phyloP scores from a whole-genome alignment of 2,329 filamentous ascomycete species.

The Aspergillus brunneoviolaceus region DNA sequence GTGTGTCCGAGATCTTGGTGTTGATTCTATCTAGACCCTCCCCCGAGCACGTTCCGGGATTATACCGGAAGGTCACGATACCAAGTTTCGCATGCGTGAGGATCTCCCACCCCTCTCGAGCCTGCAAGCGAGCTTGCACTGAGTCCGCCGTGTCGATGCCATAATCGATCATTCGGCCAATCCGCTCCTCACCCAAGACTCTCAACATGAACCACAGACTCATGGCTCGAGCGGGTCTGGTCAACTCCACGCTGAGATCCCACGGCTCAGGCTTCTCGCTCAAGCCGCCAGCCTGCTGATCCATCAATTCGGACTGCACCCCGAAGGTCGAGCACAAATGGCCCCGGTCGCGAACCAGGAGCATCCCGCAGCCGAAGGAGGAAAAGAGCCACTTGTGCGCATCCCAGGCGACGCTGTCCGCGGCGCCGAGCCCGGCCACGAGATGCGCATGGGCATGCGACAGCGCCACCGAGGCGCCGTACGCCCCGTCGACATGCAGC shows the following conservation, averaged over 20 bases:
- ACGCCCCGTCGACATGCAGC: conserved; percentile 27
- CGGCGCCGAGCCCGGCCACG: conserved; percentile 13
- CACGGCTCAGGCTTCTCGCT: conserved; percentile 15
- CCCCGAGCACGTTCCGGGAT: neutral
- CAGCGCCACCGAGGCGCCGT: conserved; percentile 19
- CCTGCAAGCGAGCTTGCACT: neutral
- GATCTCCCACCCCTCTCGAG: conserved; percentile 9
- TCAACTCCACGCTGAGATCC: conserved; percentile 23
- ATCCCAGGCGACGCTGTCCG: conserved; percentile 28
- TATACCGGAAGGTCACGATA: conserved; percentile 17
- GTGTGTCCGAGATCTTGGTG: neutral
- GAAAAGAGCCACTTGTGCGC: conserved; percentile 29
- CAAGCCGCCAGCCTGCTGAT: conserved; percentile 8
- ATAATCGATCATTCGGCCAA: conserved; percentile 22
- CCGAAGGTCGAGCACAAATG: conserved; percentile 17
- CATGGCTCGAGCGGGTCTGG: conserved; percentile 22
- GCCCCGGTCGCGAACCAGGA: conserved; percentile 16
- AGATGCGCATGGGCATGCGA: conserved; percentile 13
- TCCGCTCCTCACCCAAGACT: conserved; percentile 16
- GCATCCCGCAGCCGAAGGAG: conserved; percentile 26
- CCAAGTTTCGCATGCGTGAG: conserved; percentile 2
- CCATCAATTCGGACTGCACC: conserved; percentile 10
- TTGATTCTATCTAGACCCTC: conserved; percentile 11
- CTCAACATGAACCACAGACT: conserved; percentile 24
- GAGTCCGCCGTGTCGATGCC: conserved; percentile 10